Evolutionary conservation across 176 grass and related monocot species (phyloP), one percentile per base, ranked within the genome.

Genomic region (Carex pumila): DNA sequence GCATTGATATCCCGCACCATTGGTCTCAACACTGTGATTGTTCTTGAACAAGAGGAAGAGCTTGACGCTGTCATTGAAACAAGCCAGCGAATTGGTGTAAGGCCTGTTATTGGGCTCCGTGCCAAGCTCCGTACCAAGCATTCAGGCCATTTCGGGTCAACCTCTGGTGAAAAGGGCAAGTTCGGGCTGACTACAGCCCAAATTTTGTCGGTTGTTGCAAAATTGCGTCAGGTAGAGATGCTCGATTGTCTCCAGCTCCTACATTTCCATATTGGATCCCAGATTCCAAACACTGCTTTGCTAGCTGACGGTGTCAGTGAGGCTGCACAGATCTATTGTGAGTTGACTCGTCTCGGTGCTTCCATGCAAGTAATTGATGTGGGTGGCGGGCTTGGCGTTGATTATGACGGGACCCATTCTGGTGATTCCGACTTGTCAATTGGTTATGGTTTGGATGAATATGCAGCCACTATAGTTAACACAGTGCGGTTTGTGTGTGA

Each of bases 41-140:
- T 97, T 50, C 92, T 97, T 53, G 94, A 97, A 84, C 94, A 97
- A 88, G 94, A 94, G 81, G 92, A 97, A 89, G 94, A 97, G 89
- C 94, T 97, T 78, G 90, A 97, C 85, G 91, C 91, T 81, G 94
- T 97, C 43, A 54, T 97, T 36, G 90, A 94, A 4, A 88, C 92
- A 3, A 94, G 95, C 84, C 84, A 60, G 65, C 83, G 90, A 34
- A 77, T 94, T 22, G 87, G 89, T 61, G 31, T 97, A 25, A 87
- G 78, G 72, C 94, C 94, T 0, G 92, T 92, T 9, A 90, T 97
- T 39, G 94, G 94, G 71, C 86, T 97, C 88, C 92, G 94, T 39
- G 94, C 94, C 53, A 97, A 97, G 88, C 92, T 97, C 29, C 94
- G 94, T 69, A 97, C 94, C 89, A 94, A 91, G 81, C 94, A 97